Base-by-base conservation (phyloP, 1,284 basidiomycete species). In the Somion occarium region DNA sequence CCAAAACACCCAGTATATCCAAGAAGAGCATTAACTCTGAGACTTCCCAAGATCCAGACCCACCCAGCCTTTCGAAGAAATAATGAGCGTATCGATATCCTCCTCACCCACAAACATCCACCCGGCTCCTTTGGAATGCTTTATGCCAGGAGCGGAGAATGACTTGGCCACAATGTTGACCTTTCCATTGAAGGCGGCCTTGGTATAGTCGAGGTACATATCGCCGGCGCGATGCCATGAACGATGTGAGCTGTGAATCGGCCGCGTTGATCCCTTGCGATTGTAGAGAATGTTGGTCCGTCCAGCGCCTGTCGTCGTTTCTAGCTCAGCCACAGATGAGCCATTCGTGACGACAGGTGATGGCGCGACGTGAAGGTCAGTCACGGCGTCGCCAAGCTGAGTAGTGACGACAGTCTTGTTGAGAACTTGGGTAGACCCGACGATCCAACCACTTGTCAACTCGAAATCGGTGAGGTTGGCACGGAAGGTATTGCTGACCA, bases 381-480 rank as follows among this genome's bases (percentile, higher is more conserved):
- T 59, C 39, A 72, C 61, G 15, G 76, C 78, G 56, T 76, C 70
- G 13, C 79, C 78, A 34, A 72, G 70, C 62, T 77, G 74, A 1
- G 79, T 82, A 13, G 61, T 64, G 54, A 83, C 65, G 15, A 59
- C 59, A 2, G 76, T 71, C 52, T 61, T 63, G 30, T 74, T 66
- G 22, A 69, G 66, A 55, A 81, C 64, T 15, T 75, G 65, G 39
- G 75, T 70, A 48, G 78, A 74, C 20, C 82, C 81, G n/a, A 79
- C 76, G 48, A 83, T 72, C 74, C 78, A 83, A n/a, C 80, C 81
- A 44, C 74, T 66, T 56, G 61, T 71, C 3, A 79, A 63, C 56
- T 77, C 73, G 26, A 82, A 61, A 15, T 59, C 50, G 51, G 75
- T 55, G 18, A 64, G 54, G 19, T 69, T 64, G 2, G 76, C 68